Evolutionary conservation across 164 flowering plant genomes (phyloP).

Genomic region (Tetrastigma voinierianum): DNA sequence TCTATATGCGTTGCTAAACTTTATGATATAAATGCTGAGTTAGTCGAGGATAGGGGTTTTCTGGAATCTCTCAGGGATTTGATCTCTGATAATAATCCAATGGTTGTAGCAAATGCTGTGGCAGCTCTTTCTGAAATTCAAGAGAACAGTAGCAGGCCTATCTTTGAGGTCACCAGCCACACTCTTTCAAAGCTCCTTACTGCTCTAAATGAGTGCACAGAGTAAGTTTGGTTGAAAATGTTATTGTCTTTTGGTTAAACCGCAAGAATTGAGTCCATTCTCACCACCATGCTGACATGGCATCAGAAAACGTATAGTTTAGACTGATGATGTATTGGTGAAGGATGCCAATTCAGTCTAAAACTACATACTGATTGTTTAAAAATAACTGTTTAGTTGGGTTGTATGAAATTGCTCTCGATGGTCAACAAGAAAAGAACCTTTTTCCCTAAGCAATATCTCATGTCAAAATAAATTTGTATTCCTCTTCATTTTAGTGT

Average conservation of each 20-base stretch:
- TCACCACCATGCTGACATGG: too few relatives aligned
- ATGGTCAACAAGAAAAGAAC: too few relatives aligned
- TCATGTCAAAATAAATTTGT: background rate
- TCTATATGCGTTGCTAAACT: too few relatives aligned
- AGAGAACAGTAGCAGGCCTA: conserved; percentile 77
- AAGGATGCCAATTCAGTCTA: background rate
- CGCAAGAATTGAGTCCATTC: background rate
- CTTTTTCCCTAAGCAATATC: background rate
- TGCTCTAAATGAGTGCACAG: conserved; percentile 97
- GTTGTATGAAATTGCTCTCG: background rate
- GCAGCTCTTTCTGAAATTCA: conserved; percentile 99
- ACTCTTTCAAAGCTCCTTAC: conserved; percentile 95
- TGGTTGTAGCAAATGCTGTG: conserved; percentile 99
- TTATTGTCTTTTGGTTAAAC: background rate
- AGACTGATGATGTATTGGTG: background rate
- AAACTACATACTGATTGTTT: background rate
- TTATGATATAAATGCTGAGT: conserved; percentile 97
- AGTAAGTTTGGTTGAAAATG: conserved; percentile 41
- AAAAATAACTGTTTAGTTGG: too few relatives aligned
- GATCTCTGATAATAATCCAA: conserved; percentile 97
- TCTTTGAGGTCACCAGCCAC: conserved; percentile 84
- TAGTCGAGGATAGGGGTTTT: conserved; percentile 99
- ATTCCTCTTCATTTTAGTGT: too few relatives aligned
- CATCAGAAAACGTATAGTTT: too few relatives aligned
- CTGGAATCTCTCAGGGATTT: conserved; percentile 92